phyloP scores from a whole-genome alignment of 2,329 filamentous ascomycete species.

The Colletotrichum echinochloae region DNA sequence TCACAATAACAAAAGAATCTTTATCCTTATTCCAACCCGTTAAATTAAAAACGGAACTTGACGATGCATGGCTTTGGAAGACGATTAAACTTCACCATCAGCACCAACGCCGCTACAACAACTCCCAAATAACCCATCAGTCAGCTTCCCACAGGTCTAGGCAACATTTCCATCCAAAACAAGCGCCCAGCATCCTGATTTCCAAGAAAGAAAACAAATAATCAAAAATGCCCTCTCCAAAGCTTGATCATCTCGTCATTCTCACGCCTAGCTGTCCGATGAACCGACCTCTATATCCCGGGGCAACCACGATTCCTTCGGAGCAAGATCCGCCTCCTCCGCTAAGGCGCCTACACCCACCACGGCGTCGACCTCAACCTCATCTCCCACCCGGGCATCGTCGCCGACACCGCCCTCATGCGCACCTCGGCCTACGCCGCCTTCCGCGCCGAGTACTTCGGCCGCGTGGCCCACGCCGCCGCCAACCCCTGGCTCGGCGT shows the following conservation, averaged over 20 bases:
- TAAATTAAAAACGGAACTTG: too few species aligned
- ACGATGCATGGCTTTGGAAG: too few species aligned
- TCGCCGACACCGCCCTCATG: constrained; percentile 60
- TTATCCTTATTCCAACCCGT: too few species aligned
- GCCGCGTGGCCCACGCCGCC: constrained; percentile 67
- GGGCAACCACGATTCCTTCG: constrained; percentile 59
- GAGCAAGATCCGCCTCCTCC: constrained; percentile 47
- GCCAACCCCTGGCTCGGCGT: constrained; percentile 69
- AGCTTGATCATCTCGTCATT: constrained; percentile 64
- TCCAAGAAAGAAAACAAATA: constrained; percentile 47
- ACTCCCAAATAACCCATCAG: too few species aligned
- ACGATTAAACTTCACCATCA: too few species aligned
- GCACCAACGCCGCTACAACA: too few species aligned
- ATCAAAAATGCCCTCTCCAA: constrained; percentile 58
- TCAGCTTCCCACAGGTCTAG: too few species aligned
- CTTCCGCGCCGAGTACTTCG: constrained; percentile 64
- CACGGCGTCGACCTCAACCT: constrained; percentile 60
- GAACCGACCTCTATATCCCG: constrained; percentile 63
- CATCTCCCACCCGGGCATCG: constrained; percentile 61
- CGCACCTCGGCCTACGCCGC: constrained; percentile 63
- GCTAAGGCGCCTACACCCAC: constrained; percentile 51
- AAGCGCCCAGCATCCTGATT: constrained; percentile 34
- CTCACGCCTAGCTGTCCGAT: constrained; percentile 64
- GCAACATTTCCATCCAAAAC: too few species aligned
- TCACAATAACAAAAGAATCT: too few species aligned